Conservation (phyloP, 2,329 filamentous ascomycete genomes). For the Alternaria sp. region DNA sequence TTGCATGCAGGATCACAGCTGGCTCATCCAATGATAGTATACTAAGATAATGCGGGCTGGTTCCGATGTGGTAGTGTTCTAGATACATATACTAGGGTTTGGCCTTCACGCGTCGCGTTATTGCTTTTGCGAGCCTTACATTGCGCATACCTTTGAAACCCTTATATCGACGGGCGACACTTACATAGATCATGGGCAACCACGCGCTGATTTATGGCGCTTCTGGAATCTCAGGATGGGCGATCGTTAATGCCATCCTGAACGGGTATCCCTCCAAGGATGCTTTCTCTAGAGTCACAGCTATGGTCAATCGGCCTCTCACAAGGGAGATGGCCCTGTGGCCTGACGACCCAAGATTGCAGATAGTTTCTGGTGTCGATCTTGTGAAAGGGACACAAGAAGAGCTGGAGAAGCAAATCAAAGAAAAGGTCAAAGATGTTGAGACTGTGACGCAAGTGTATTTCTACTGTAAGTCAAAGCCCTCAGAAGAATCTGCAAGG, state of each 20-base stretch:
- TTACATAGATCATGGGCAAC: slow-evolving; percentile 27
- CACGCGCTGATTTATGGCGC: slow-evolving; percentile 51
- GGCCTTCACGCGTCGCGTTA: not conserved
- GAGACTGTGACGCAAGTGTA: slow-evolving; percentile 51
- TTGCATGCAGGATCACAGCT: slow-evolving; percentile 3
- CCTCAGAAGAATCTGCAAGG: accelerated
- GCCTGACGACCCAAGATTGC: slow-evolving; percentile 45
- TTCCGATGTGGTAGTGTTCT: not conserved
- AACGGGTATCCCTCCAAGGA: slow-evolving; percentile 54
- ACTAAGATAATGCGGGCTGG: not conserved
- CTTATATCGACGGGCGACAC: not conserved
- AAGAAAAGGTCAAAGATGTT: slow-evolving; percentile 43
- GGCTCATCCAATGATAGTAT: not conserved
- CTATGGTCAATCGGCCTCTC: slow-evolving; percentile 56
- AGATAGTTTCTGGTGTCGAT: slow-evolving; percentile 51
- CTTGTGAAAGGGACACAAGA: slow-evolving; percentile 45
- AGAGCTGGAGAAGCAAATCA: slow-evolving; percentile 42
- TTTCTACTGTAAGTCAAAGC: slow-evolving; percentile 41
- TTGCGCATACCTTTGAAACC: not conserved
- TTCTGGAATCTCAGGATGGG: slow-evolving; percentile 59
- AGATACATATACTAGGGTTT: not conserved
- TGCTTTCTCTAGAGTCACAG: slow-evolving; percentile 54
- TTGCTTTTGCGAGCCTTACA: not conserved
- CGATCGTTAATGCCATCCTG: slow-evolving; percentile 57
- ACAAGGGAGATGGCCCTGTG: slow-evolving; percentile 43